Evolutionary conservation across 495 filamentous ascomycete genomes (phyloP), one percentile per base, ranked within the genome.

Genomic region (Opeltia flavorubescens): DNA sequence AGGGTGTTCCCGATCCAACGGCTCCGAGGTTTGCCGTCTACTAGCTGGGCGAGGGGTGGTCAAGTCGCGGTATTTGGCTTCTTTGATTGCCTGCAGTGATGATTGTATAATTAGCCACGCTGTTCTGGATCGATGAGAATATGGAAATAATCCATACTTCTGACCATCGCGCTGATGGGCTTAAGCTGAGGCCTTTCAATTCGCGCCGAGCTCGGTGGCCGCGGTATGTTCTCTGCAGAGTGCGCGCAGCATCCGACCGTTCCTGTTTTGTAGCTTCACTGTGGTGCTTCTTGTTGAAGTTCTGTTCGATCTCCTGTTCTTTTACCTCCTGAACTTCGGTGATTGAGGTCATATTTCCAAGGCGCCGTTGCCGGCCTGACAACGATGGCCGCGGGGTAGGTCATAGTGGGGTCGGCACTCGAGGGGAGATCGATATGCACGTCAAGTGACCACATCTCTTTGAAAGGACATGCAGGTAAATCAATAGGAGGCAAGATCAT

Each of bases 171-270:
- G 77, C 78, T 4, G 70, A 71, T 7, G 84, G 71, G 58, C 84
- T 73, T 13, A 89, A 53, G 8, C 69, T 71, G 44, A 81, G 61
- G 0, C 83, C 84, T 31, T 66, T 59, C 28, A 88, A 60, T 57
- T 81, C 74, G 43, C 84, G 64, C 23, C 84, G 73, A 25, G 70
- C 71, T 30, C 82, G 71, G 59, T 87, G 79, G 4, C 84, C 84
- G 28, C 84, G 70, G 57, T 84, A 87, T 3, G 71, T 72, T 34
- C 80, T 70, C 68, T 89, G 54, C 8, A 57, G 31, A 12, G 42
- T 43, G 17, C 46, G 43, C 4, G 51, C 54, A 11, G 54, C 54
- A 33, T 47, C 50, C 12, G 50, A 34, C 40, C 43, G 47, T 11
- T 38, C 26, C 24, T 48, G 34, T 4, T 52, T 34, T 6, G 30